Base-by-base conservation (phyloP, 2,329 filamentous ascomycete species). In the Didymella pinodella region DNA sequence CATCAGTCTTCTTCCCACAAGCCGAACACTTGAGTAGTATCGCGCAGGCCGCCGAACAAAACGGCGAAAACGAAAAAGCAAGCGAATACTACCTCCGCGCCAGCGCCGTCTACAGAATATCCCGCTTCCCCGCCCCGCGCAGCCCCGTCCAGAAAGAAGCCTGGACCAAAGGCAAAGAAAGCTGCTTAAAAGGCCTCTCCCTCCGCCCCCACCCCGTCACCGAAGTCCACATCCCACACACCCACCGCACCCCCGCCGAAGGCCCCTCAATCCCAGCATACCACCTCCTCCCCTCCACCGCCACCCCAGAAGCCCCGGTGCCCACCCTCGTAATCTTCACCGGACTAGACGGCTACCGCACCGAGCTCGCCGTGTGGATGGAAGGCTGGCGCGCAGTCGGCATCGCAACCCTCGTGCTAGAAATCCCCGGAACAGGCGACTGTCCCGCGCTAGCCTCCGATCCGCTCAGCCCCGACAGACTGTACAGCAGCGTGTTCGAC, bases 21-120 rank as follows among this genome's bases (percentile, higher is more conserved):
- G 89, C 88, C 7, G 81, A 86, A 64, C 74, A 81, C 2, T 82
- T 93, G 14, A 81, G 83, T 6, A 64, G 70, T 1, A 75, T 82
- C 40, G 89, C 84, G 18, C 81, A 85, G 61, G 75, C 81, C 26
- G 83, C 83, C 0, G 77, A 84, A 38, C 67, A 77, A 8, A 73
- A 77, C 2, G 84, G 82, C 28, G 80, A 88, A 56, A 73, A 71
- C 4, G 79, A 81, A 38, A 81, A 81, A 41, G 88, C 89, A 0
- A 85, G 84, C 4, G 84, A 84, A 34, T 80, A 89, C 18, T 91
- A 88, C 74, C 81, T 91, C 63, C 77, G 75, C 10, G 74, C 68
- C 6, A 68, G 66, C 32, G 86, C 88, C 26, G 82, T 92, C n/a
- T 88, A 90, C 75, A 84, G 90, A 51, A 92, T 93, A 65, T 83